A percentile compares a stretch with the other conserved stretches of the same genome.
Conservation (phyloP, 495 filamentous ascomycete genomes). For the Sphaerosporella brunnea region DNA sequence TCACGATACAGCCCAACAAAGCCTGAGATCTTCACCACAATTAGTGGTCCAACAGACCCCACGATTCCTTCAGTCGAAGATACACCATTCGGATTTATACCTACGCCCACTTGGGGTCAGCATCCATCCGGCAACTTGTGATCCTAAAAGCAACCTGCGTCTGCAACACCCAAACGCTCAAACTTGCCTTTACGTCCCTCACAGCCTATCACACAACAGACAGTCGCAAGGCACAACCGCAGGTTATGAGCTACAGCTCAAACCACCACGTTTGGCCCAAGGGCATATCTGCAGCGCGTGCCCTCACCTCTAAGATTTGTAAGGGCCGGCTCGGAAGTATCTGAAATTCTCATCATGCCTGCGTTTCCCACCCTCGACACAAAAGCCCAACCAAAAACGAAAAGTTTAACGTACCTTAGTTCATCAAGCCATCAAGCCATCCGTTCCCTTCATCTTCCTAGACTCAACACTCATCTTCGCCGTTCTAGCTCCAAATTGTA, state of each 20-base stretch:
- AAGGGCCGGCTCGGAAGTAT: slow-evolving; percentile 2
- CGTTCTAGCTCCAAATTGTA: slow-evolving; percentile 73
- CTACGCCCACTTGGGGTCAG: no score
- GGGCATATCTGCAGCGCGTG: not conserved
- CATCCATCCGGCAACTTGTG: no score
- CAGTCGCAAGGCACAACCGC: no score
- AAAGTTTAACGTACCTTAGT: no score
- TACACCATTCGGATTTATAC: no score
- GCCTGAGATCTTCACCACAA: no score
- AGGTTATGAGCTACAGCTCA: not conserved
- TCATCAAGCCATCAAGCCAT: slow-evolving; percentile 11
- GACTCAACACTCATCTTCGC: slow-evolving; percentile 64
- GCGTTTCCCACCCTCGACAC: not conserved
- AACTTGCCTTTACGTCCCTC: slow-evolving; percentile 6
- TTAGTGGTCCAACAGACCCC: no score
- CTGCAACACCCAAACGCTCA: not conserved
- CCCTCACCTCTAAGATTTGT: not conserved
- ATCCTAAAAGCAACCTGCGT: no score
- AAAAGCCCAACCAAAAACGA: no score
- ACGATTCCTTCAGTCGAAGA: no score
- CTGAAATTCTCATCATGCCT: not conserved
- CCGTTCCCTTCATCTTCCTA: slow-evolving; percentile 56
- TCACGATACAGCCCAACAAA: no score
- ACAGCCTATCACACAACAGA: not conserved
- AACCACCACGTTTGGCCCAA: not conserved